Evolutionary conservation across 768 basidiomycete species (phyloP).

Genomic region (Xerocomellus intermedius): DNA sequence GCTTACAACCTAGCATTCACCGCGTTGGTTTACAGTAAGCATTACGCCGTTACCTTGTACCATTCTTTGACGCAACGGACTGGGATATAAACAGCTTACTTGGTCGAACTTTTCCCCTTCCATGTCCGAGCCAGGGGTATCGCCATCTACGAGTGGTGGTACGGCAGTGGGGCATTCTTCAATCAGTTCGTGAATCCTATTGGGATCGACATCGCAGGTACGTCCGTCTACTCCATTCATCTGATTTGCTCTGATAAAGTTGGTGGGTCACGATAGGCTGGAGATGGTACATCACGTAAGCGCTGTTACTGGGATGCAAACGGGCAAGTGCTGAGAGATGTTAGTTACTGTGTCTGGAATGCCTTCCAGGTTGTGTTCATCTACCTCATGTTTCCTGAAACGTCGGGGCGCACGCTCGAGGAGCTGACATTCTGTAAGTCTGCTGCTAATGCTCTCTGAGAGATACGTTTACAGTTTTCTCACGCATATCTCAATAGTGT

Average conservation of each 20-base stretch:
- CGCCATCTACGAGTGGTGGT: constrained; percentile 58
- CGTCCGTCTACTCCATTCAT: neutral
- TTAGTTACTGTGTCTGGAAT: neutral
- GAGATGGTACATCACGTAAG: constrained; percentile 12
- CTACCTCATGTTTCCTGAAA: constrained; percentile 2
- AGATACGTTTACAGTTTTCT: neutral
- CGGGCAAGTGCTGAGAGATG: neutral
- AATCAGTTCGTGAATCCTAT: constrained; percentile 18
- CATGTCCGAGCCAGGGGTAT: constrained; percentile 61
- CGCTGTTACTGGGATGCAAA: too few species aligned
- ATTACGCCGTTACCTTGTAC: too few species aligned
- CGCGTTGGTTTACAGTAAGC: constrained; percentile 10
- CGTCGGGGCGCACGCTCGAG: neutral
- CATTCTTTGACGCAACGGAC: neutral
- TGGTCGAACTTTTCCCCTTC: constrained; percentile 68
- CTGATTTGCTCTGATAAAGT: neutral
- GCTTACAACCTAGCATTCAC: constrained; percentile 16
- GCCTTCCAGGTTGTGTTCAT: constrained; percentile 1
- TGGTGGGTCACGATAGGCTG: constrained; percentile 1
- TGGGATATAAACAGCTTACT: neutral
- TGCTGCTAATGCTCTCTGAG: too few species aligned
- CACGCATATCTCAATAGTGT: neutral
- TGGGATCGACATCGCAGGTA: constrained; percentile 13
- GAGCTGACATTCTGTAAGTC: constrained; percentile 14
- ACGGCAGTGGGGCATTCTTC: constrained; percentile 34